Base-by-base conservation (phyloP, 2,329 filamentous ascomycete genomes). In the Coniochaeta prunicola region DNA sequence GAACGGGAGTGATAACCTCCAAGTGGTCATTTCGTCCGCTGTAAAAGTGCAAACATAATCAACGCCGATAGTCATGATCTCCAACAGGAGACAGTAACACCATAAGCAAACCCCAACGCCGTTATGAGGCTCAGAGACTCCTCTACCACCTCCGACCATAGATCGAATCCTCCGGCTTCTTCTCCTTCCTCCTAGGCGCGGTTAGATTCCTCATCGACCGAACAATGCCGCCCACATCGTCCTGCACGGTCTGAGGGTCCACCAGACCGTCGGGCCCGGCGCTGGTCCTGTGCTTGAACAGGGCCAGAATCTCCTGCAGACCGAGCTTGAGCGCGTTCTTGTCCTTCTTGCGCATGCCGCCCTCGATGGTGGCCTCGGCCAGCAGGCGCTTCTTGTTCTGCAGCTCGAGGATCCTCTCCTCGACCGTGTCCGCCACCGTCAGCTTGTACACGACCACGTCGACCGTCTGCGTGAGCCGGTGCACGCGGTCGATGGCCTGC, bases 401-500 rank as follows among this genome's bases (percentile, higher is more conserved):
- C 24, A 99, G 82, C 61, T 90, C 91, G n/a, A 97, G 78, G 66
- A 99, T 99, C 59, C 92, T 86, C 73, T 93, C 92, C 77, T 99
- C 94, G 59, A 99, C 93, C 0, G 89, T 92, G 64, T 88, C 82
- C 64, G 85, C 84, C 61, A 99, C 87, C 2, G 92, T 96, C 67
- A 99, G 84, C 68, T 94, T 96, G 79, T 96, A 99, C 63, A 99
- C 91, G 59, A 93, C 85, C 34, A 99, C 94, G 69, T 97, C 92
- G 42, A 93, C 82, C 1, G 91, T 97, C 74, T 99, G 94, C 42
- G 96, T 97, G 57, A 99, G 87, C n/a, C 94, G 91, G 71, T 99
- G 94, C 28, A 99, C 94, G 58, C 94, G 91, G 73, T 99, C 94
- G 66, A 99, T 99, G 55, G 94, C 94, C 79, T 99, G 94, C 72